Base-by-base conservation (phyloP, 2,329 filamentous ascomycete genomes). In the Cladosporium sp. region DNA sequence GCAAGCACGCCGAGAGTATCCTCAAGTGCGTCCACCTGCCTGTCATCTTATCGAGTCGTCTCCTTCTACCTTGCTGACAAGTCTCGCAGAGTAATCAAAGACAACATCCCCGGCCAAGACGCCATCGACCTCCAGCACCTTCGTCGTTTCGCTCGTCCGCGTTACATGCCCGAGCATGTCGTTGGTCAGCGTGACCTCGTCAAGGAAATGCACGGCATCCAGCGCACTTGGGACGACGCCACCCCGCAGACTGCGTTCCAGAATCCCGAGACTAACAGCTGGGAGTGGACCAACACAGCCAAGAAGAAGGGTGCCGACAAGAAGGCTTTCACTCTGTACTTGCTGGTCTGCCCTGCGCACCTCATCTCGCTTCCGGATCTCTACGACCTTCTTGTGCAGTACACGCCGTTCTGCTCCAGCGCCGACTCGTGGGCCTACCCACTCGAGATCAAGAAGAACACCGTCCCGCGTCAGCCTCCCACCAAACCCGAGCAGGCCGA, bases 401-500 rank as follows among this genome's bases (percentile, higher is more conserved):
- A 70, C 37, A 61, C 69, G 12, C 71, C 71, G 3, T 73, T 74
- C 56, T 62, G 61, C 47, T 66, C 65, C 24, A 59, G 61, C 30
- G 61, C 63, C 36, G 63, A 65, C 43, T 65, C 64, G n/a, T 64
- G 61, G 61, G 61, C 64, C 39, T 68, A 64, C 44, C 65, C 68
- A 3, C 71, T 81, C 40, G 81, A 81, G 60, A 70, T 90, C 44
- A 75, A 78, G 47, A 77, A 76, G 49, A 80, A 89, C 49, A 79
- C 82, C 0, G 84, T 93, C 11, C 89, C 89, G 6, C 73, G 85
- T 20, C 73, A 89, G 39, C 79, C 88, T 19, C 89, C 89, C 2
- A 89, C 85, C 4, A 91, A 86, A 3, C 80, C 85, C 58, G 76
- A 85, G 34, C 87, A 92, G 67, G 87, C 89, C 7, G 80, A 80